These are phyloP conservation scores for Trichodelitschia bisporula DNA, from an alignment of 495 filamentous ascomycete genomes.

Conservation along the genomic window DNA sequence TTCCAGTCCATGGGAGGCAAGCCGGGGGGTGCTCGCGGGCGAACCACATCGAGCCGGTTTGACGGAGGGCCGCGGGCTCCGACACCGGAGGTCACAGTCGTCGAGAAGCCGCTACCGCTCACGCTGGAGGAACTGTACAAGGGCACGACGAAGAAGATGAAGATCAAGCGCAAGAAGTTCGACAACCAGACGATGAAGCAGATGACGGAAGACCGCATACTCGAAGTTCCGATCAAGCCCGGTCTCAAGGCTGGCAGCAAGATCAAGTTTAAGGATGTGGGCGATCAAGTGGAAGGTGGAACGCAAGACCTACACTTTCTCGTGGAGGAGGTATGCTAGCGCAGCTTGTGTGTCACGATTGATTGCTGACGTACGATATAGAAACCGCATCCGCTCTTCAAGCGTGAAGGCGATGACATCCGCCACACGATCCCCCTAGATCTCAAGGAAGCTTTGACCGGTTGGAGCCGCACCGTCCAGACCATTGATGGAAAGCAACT, in stretches of 20 bases:
- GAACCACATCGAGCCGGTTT: slow-evolving; percentile 5
- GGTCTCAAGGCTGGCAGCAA: slow-evolving; percentile 89
- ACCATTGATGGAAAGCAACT: slow-evolving; percentile 84
- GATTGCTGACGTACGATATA: slow-evolving; percentile 13
- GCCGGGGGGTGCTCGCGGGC: slow-evolving; percentile 9
- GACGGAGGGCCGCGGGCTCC: slow-evolving; percentile 22
- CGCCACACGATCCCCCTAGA: slow-evolving; percentile 48
- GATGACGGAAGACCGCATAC: slow-evolving; percentile 61
- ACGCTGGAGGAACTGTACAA: slow-evolving; percentile 68
- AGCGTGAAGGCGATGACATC: slow-evolving; percentile 69
- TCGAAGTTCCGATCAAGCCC: slow-evolving; percentile 85
- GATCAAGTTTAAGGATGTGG: slow-evolving; percentile 89
- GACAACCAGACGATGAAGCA: slow-evolving; percentile 57
- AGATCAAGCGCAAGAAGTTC: slow-evolving; percentile 87
- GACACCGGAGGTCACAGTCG: slow-evolving; percentile 70
- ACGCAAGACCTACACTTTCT: slow-evolving; percentile 90
- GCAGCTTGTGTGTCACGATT: neutral
- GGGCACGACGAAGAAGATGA: slow-evolving; percentile 83
- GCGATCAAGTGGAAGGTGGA: slow-evolving; percentile 93
- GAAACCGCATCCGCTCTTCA: slow-evolving; percentile 67
- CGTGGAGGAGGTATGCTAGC: slow-evolving; percentile 60
- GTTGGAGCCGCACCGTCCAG: slow-evolving; percentile 72
- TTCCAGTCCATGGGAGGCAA: slow-evolving; percentile 18
- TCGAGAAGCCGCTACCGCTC: slow-evolving; percentile 62
- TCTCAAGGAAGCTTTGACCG: slow-evolving; percentile 92